Evolutionary conservation across 495 filamentous ascomycete genomes (phyloP).

Genomic region (Neurospora sp.): DNA sequence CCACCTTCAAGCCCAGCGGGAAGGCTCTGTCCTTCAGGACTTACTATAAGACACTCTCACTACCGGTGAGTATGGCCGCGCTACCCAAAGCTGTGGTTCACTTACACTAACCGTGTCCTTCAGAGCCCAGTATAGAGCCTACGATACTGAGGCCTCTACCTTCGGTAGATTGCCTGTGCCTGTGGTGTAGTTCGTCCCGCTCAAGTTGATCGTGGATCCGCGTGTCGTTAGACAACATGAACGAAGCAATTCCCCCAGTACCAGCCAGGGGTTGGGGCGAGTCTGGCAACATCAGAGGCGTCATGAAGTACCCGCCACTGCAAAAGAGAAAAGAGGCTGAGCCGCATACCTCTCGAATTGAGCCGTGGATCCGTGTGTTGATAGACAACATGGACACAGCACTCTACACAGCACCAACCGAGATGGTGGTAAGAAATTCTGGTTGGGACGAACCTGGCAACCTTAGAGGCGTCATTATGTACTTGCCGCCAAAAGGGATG

Average conservation of each 20-base stretch:
- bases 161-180: neutral
- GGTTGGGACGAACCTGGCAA: neutral
- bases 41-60: neutral
- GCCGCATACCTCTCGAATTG: neutral
- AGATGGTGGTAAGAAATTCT: neutral
- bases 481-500: neutral
- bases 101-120: neutral
- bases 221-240: neutral
- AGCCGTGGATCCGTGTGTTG: neutral
- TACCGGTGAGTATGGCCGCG: neutral
- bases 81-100: neutral
- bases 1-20: neutral
- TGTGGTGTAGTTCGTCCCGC: neutral
- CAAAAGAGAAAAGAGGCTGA: rapidly evolving
- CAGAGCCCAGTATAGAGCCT: neutral
- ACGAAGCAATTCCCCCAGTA: neutral
- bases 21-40: neutral
- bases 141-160: neutral
- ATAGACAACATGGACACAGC: neutral
- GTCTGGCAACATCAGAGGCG: neutral
- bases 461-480: neutral
- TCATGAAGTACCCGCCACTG: neutral
- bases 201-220: neutral
- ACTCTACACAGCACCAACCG: neutral
- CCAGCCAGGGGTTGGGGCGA: neutral